Percentiles rank a stretch among this genome's conserved stretches.
phyloP scores from a whole-genome alignment of 345 rosid species.

The Atalantia buxifolia region DNA sequence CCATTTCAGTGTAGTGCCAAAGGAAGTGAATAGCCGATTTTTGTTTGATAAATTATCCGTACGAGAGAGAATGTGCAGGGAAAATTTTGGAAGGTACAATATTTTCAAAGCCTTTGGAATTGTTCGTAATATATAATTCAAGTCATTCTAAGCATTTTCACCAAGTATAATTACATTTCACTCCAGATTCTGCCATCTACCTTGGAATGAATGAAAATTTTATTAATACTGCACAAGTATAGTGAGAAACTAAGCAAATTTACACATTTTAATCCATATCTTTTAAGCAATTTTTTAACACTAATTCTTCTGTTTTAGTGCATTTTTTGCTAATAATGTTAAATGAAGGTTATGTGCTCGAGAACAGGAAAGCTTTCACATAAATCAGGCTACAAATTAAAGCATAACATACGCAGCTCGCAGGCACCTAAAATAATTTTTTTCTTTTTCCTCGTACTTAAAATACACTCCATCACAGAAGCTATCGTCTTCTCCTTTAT shows the following conservation, averaged over 20 bases:
- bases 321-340: too few species aligned
- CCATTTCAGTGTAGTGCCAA: too few species aligned
- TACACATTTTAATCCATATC: not conserved
- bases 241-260: not conserved
- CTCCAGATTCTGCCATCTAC: not conserved
- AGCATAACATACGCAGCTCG: not conserved
- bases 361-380: not conserved
- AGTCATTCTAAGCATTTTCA: not conserved
- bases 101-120: too few species aligned
- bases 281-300: not conserved
- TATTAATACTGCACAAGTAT: not conserved
- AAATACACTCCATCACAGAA: too few species aligned
- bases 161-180: not conserved
- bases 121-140: too few species aligned
- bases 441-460: too few species aligned
- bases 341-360: not conserved
- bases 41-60: not conserved
- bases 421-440: not conserved
- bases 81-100: not conserved
- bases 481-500: constrained; percentile 6
- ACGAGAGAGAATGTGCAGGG: not conserved
- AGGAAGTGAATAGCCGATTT: too few species aligned
- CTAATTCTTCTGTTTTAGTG: not conserved
- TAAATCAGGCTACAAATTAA: not conserved
- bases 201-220: not conserved